phyloP scores from a whole-genome alignment of 2,329 filamentous ascomycete species.

The Cladophialophora yegresii region DNA sequence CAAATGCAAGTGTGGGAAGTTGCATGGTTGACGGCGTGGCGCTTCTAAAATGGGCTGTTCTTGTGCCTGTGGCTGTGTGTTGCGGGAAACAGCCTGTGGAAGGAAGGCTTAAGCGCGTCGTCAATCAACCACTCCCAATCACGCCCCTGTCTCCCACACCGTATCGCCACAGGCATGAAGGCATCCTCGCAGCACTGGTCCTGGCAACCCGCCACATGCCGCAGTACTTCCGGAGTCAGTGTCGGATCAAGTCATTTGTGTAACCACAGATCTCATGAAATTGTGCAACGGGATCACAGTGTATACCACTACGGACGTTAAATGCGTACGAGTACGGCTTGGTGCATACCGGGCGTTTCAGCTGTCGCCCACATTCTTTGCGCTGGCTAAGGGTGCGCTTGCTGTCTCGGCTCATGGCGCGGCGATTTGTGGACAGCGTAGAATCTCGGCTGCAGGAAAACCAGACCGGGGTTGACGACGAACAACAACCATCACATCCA shows the following conservation, averaged over 20 bases:
- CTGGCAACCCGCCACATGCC: background rate
- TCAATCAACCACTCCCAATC: background rate
- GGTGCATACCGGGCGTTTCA: background rate
- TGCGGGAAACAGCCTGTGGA: background rate
- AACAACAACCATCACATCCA: background rate
- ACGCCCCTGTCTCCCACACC: background rate
- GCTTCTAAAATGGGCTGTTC: conserved; percentile 3
- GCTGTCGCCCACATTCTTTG: background rate
- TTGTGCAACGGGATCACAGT: background rate
- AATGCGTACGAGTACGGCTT: background rate
- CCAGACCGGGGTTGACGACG: conserved; percentile 5
- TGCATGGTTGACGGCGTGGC: background rate
- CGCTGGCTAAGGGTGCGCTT: background rate
- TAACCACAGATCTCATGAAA: background rate
- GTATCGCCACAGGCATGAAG: background rate
- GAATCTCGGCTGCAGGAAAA: conserved; percentile 4
- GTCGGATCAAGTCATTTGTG: background rate
- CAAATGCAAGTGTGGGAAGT: background rate
- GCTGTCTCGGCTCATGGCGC: background rate
- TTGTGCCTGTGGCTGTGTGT: background rate
- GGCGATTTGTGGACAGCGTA: background rate
- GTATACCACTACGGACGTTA: background rate
- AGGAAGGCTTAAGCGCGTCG: background rate
- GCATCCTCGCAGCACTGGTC: background rate
- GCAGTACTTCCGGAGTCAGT: background rate